These are phyloP conservation scores for Mycena rosella DNA, from an alignment of 768 basidiomycete genomes.

Conservation along the genomic window DNA sequence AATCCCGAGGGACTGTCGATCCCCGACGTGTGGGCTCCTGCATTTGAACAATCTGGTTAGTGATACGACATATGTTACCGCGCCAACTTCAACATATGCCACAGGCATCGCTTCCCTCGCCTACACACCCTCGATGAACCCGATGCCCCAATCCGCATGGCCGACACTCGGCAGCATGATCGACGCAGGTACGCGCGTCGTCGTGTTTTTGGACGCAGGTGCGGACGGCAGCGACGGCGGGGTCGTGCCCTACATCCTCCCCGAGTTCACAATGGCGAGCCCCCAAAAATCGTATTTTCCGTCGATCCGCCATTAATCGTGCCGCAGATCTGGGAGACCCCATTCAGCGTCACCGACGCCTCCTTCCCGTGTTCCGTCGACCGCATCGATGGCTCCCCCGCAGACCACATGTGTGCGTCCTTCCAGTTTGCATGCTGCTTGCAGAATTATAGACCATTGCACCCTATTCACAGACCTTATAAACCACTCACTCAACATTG, in stretches of 20 bases:
- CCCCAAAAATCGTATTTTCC: slow-evolving; percentile 6
- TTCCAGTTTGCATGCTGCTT: too few species aligned
- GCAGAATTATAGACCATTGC: too few species aligned
- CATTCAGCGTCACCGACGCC: slow-evolving; percentile 48
- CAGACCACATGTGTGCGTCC: slow-evolving; percentile 55
- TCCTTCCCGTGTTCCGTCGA: slow-evolving; percentile 54
- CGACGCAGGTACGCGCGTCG: slow-evolving; percentile 57
- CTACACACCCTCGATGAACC: slow-evolving; percentile 63
- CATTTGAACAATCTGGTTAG: slow-evolving; percentile 64
- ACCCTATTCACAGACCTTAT: too few species aligned
- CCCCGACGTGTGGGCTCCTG: slow-evolving; percentile 61
- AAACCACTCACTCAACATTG: slow-evolving; percentile 52
- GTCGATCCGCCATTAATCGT: neutral
- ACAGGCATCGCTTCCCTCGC: slow-evolving; percentile 58
- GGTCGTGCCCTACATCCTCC: slow-evolving; percentile 50
- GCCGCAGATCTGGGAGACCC: slow-evolving; percentile 51
- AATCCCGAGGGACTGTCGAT: slow-evolving; percentile 70
- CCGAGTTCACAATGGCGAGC: slow-evolving; percentile 54
- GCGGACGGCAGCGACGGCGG: slow-evolving; percentile 24
- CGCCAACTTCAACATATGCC: neutral
- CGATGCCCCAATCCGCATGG: slow-evolving; percentile 52
- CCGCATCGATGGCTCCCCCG: slow-evolving; percentile 47
- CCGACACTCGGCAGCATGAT: slow-evolving; percentile 63
- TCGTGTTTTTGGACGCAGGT: slow-evolving; percentile 60
- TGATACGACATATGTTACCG: neutral